Evolutionary conservation across 2,329 filamentous ascomycete species (phyloP).

Genomic region (Aspergillus cejpii): DNA sequence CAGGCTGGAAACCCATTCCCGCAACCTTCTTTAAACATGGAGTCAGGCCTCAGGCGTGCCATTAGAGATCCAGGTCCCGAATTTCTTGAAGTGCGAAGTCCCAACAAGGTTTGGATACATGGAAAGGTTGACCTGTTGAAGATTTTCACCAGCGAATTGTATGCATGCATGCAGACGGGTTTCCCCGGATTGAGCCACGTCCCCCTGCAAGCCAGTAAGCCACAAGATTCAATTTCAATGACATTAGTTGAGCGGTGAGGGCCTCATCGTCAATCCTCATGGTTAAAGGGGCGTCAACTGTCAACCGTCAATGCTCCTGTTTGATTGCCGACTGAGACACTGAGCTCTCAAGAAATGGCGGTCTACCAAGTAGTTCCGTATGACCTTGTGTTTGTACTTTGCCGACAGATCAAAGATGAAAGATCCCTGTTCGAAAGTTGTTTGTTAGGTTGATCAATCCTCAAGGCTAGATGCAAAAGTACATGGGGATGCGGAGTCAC

Average conservation of each 20-base stretch:
- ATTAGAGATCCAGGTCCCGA: neutral
- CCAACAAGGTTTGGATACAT: neutral
- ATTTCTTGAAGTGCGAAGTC: neutral
- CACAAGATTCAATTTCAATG: neutral
- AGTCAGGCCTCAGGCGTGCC: neutral
- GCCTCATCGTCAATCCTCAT: neutral
- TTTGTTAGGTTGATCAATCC: neutral
- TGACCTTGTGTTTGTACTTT: too few species aligned
- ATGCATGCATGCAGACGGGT: neutral
- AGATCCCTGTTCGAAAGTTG: neutral
- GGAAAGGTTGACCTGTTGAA: neutral
- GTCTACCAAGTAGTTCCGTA: neutral
- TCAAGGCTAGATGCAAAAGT: neutral
- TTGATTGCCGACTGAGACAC: neutral
- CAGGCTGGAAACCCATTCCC: neutral
- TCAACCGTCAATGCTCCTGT: neutral
- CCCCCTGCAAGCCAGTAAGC: neutral
- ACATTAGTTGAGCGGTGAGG: neutral
- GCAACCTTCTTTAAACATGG: neutral
- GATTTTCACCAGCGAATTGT: neutral
- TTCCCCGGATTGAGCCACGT: constrained; percentile 1
- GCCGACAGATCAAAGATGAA: too few species aligned
- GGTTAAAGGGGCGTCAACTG: neutral
- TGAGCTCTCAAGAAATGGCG: neutral
- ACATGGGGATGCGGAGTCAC: neutral